Evolutionary conservation across 2,329 filamentous ascomycete genomes (phyloP), one percentile per base, ranked within the genome.

Genomic region (Penicillium aurantiogriseum): DNA sequence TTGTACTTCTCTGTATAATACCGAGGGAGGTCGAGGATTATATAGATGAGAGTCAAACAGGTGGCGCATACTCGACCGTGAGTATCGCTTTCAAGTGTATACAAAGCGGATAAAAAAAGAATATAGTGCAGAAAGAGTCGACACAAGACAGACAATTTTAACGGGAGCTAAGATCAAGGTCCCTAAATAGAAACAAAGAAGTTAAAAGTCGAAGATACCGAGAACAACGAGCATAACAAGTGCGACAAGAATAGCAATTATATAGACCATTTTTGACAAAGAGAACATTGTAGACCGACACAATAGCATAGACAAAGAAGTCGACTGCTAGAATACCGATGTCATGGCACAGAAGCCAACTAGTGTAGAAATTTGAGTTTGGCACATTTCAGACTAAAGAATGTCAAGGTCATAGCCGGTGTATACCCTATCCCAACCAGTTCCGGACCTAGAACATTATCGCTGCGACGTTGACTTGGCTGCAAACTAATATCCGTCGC

Each of bases 371-470:
- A 13, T 31, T 45, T 3, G n/a, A 19, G 10, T 15, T 45, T 29
- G 25, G 10, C 9, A 27, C 17, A 11, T 19, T 21, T 31, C 6
- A 31, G 43, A 23, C 35, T 47, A 3, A 46, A 51, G 15, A 51
- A 51, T 45, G 21, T 23, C 3, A 35, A 47, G 7, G 21, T 55
- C 42, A 3, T 35, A 29, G 38, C 17, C 17, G 29, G 15, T 58
- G 51, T 17, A 33, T 55, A 19, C 46, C 51, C 4, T 47, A 39
- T 40, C 29, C 46, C n/a, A 55, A 51, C 33, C 33, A 58, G 21
- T 51, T 54, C 17, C 10, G 49, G 6, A 51, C 40, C 25, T 27
- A 27, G 25, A 6, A 8, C 25, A 27, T 27, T 27, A 7, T 7
- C 8, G 8, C 25, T 8, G 25, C 25, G 25, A 27, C 7, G 25